Evolutionary conservation across 2,329 filamentous ascomycete genomes (phyloP).

Genomic region (Fusarium chuoi): DNA sequence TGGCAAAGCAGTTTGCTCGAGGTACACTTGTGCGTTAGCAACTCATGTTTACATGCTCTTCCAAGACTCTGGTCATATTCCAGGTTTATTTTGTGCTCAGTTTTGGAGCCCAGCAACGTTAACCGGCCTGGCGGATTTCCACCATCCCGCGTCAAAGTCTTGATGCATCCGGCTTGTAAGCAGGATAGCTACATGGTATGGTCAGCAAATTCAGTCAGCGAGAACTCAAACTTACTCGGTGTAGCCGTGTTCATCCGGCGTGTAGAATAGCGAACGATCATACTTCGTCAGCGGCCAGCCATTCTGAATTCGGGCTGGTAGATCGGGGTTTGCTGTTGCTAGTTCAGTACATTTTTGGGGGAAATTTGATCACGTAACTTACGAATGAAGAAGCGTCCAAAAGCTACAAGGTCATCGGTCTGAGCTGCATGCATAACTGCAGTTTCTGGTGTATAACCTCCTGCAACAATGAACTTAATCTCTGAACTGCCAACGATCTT

Average conservation of each 20-base stretch:
- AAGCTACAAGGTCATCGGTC: constrained; percentile 49
- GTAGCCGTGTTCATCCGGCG: constrained; percentile 30
- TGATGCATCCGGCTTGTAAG: constrained; percentile 18
- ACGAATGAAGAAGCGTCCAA: constrained; percentile 49
- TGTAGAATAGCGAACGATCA: constrained; percentile 37
- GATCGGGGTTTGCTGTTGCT: constrained; percentile 38
- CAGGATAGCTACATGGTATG: constrained; percentile 16
- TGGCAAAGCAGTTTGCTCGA: not conserved
- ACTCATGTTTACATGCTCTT: not conserved
- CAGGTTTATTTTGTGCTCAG: not conserved
- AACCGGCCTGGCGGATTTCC: not conserved
- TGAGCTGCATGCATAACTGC: constrained; percentile 47
- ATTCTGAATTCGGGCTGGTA: constrained; percentile 40
- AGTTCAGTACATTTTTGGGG: not conserved
- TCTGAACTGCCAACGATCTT: constrained; percentile 45
- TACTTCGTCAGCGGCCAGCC: constrained; percentile 38
- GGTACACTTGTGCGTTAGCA: not conserved
- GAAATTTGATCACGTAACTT: not conserved
- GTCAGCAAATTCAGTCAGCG: not conserved
- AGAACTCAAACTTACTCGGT: constrained; percentile 27
- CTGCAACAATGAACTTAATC: constrained; percentile 47
- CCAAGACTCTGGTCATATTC: not conserved
- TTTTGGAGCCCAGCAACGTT: not conserved
- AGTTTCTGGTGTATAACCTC: constrained; percentile 46
- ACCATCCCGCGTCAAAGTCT: constrained; percentile 20